Base-by-base conservation (phyloP, 192 early-diverging fungal genomes). In the Coemansia sp. region DNA sequence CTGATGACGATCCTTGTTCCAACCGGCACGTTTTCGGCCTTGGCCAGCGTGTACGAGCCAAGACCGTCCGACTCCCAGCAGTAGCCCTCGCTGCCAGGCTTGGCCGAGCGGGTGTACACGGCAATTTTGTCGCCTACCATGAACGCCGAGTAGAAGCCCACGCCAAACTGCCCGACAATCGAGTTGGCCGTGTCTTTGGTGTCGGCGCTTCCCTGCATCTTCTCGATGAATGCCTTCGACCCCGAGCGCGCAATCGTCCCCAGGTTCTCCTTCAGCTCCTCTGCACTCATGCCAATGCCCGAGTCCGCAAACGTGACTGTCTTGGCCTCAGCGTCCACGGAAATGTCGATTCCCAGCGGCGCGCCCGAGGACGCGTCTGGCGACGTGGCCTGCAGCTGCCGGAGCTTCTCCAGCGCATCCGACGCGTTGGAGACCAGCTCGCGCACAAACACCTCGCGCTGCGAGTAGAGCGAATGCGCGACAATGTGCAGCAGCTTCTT, bases 241-340 rank as follows among this genome's bases (percentile, higher is more conserved):
- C 96, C 96, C 4, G 93, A 96, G 67, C 95, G 95, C 23, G 96
- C 96, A 74, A 99, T 94, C 5, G 95, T 98, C 31, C 96, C 96
- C 8, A 99, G 76, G 67, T 96, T 96, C 27, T 87, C 81, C 49
- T 85, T 83, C 19, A 98, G 79, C 41, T 94, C 85, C 26, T 88
- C 75, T 30, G 83, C 81, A 40, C 85, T 92, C 96, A 98, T 98
- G 35, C 96, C 96, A 36, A 99, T 81, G 54, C 96, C 96, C 12
- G 92, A 84, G 62, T 99, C 96, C 25, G 75, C 77, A 43, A 99
- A 93, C 5, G 83, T 83, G 32, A 99, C 67, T 11, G 86, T 78
- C 26, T 87, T 84, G 27, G 75, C 51, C 10, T 83, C 83, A 47
- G 78, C 68, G 73, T 98, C 81, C 18, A 88, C 73, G 7, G 78